A percentile compares a stretch with the other conserved stretches of the same genome.
phyloP scores from a whole-genome alignment of 208 protist species.

The Leishmania aethiopica region DNA sequence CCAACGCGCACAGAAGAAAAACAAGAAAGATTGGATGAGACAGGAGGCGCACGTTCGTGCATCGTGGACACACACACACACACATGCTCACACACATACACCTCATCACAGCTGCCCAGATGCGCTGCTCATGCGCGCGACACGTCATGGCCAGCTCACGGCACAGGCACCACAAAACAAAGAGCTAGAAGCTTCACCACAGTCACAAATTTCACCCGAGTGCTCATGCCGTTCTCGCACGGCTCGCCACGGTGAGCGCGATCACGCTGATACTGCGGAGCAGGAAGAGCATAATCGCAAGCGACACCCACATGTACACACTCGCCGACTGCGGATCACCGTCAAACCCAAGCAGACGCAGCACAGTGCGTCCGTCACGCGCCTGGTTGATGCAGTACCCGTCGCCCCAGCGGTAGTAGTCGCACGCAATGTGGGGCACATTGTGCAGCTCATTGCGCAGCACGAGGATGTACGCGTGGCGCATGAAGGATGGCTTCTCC shows the following conservation, averaged over 20 bases:
- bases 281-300: conserved; percentile 57
- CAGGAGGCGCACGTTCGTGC: not conserved
- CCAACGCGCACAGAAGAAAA: not conserved
- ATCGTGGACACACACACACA: not conserved
- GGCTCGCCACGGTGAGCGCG: conserved; percentile 38
- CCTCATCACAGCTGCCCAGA: not conserved
- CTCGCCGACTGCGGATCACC: conserved; percentile 43
- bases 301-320: conserved; percentile 67
- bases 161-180: no score
- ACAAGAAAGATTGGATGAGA: not conserved
- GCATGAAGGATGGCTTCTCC: conserved; percentile 76
- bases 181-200: not conserved
- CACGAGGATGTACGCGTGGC: conserved; percentile 67
- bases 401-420: conserved; percentile 42
- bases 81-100: no score
- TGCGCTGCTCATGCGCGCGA: not conserved
- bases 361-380: conserved; percentile 52
- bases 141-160: not conserved
- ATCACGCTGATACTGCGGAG: conserved; percentile 40
- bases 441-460: conserved; percentile 68
- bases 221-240: not conserved
- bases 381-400: conserved; percentile 54
- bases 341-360: conserved; percentile 60
- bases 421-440: conserved; percentile 55
- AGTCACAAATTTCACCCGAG: not conserved